These are phyloP conservation scores for Laguncularia racemosa DNA, from an alignment of 345 rosid species.

Conservation along the genomic window DNA sequence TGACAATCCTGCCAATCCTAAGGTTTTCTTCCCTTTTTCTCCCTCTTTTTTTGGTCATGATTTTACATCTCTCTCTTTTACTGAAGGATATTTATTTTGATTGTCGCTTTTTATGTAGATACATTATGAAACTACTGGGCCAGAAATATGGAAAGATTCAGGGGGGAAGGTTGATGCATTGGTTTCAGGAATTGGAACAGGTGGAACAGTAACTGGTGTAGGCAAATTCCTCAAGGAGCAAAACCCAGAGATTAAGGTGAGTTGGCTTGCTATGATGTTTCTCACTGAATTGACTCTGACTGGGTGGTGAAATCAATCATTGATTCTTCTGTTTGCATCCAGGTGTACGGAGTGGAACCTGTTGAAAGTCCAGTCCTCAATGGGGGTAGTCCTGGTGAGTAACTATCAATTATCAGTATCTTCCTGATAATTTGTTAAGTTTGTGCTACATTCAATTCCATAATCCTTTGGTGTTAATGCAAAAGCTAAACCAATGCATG, in stretches of 20 bases:
- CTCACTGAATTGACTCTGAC: neutral
- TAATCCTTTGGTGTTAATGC: no score
- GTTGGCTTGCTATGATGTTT: neutral
- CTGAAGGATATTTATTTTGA: neutral
- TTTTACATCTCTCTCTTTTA: neutral
- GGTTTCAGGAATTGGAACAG: conserved; percentile 44
- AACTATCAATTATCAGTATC: neutral
- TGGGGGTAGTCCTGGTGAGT: conserved; percentile 31
- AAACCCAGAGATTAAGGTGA: conserved; percentile 51
- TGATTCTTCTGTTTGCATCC: neutral
- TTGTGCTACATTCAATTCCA: no score
- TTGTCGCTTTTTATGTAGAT: conserved; percentile 27
- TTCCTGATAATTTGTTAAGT: no score
- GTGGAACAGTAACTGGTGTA: conserved; percentile 47
- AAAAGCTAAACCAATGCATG: no score
- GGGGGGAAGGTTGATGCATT: conserved; percentile 43
- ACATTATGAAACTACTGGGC: conserved; percentile 54
- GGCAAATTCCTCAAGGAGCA: conserved; percentile 67
- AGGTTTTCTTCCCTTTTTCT: conserved; percentile 22
- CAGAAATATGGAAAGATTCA: conserved; percentile 31
- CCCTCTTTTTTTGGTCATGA: neutral
- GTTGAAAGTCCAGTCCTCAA: conserved; percentile 36
- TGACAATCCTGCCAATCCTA: conserved; percentile 62
- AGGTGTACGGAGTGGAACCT: conserved; percentile 43
- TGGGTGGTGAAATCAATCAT: neutral